These are phyloP conservation scores for Thyridium curvatum DNA, from an alignment of 2,329 filamentous ascomycete genomes.

Conservation along the genomic window DNA sequence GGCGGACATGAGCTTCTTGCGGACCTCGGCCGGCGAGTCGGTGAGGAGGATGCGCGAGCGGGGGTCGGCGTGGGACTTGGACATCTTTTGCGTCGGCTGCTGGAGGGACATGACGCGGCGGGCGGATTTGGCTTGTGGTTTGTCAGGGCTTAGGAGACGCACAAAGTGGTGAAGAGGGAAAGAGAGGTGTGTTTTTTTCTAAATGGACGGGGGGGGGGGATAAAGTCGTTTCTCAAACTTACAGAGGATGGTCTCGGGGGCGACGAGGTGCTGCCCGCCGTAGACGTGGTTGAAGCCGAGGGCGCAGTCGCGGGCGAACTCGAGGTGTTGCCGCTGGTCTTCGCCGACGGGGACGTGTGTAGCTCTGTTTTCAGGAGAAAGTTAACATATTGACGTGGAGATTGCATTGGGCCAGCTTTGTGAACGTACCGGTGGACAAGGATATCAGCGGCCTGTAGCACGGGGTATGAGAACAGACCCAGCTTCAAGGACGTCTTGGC, in stretches of 20 bases:
- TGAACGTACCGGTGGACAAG: conserved; percentile 64
- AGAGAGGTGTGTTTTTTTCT: neutral
- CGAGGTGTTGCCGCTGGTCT: conserved; percentile 89
- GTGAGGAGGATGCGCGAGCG: conserved; percentile 79
- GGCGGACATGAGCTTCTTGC: conserved; percentile 63
- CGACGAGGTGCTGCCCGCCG: conserved; percentile 50
- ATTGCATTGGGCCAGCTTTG: conserved; percentile 1
- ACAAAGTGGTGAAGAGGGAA: neutral
- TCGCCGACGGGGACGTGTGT: conserved; percentile 97
- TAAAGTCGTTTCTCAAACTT: too few relatives aligned
- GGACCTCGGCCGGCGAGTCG: conserved; percentile 58
- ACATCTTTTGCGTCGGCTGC: conserved; percentile 81
- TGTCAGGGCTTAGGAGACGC: neutral
- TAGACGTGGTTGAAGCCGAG: conserved; percentile 80
- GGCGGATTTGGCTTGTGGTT: conserved; percentile 33
- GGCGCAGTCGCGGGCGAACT: conserved; percentile 83
- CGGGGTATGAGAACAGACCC: conserved; percentile 91
- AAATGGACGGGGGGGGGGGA: too few relatives aligned
- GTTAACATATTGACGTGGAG: too few relatives aligned
- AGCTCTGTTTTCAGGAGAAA: conserved; percentile 43
- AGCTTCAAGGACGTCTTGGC: conserved; percentile 64
- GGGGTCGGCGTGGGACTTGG: conserved; percentile 71
- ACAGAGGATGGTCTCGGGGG: conserved; percentile 70
- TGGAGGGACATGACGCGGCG: conserved; percentile 87
- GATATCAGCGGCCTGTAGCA: conserved; percentile 91